A percentile compares a stretch with the other conserved stretches of the same genome.
These are phyloP conservation scores for Pichia manshurica DNA, from an alignment of 805 yeast species.

Conservation along the genomic window DNA sequence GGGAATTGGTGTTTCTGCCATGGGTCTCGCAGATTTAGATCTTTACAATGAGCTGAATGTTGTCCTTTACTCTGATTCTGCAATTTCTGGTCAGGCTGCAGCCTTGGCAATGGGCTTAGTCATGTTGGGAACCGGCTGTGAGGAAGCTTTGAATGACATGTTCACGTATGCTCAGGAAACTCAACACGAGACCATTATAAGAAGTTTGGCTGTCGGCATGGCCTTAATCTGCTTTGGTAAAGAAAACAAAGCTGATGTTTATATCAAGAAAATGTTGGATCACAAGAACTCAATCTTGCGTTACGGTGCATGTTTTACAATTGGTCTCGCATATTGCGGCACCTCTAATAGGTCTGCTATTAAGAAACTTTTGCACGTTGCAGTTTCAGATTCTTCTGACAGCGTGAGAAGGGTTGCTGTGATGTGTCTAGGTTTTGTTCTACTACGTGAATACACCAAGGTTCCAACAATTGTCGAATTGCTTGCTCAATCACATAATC, in stretches of 20 bases:
- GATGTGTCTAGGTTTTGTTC: slow-evolving; percentile 81
- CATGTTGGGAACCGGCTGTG: slow-evolving; percentile 85
- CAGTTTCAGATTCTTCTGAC: slow-evolving; percentile 94
- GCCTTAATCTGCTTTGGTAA: slow-evolving; percentile 82
- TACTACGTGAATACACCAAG: slow-evolving; percentile 84
- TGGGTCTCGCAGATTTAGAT: slow-evolving; percentile 75
- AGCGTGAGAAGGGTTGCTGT: slow-evolving; percentile 97
- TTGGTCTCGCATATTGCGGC: slow-evolving; percentile 95
- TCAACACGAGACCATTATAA: slow-evolving; percentile 89
- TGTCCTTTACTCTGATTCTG: slow-evolving; percentile 83
- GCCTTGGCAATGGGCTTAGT: slow-evolving; percentile 94
- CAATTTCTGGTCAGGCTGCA: slow-evolving; percentile 93
- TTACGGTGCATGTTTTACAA: slow-evolving; percentile 92
- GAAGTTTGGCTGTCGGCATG: slow-evolving; percentile 87
- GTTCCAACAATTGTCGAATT: slow-evolving; percentile 94
- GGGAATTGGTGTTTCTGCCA: slow-evolving; percentile 94
- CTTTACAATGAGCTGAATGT: slow-evolving; percentile 79
- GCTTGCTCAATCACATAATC: slow-evolving; percentile 89
- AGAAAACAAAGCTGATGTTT: slow-evolving; percentile 70
- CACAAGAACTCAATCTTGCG: slow-evolving; percentile 82
- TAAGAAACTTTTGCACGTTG: slow-evolving; percentile 78
- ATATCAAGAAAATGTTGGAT: slow-evolving; percentile 58
- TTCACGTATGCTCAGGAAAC: slow-evolving; percentile 88
- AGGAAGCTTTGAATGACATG: slow-evolving; percentile 69
- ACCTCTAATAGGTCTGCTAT: slow-evolving; percentile 89